These are phyloP conservation scores for Rostrohypoxylon terebratum DNA, from an alignment of 495 filamentous ascomycete genomes.

Conservation along the genomic window DNA sequence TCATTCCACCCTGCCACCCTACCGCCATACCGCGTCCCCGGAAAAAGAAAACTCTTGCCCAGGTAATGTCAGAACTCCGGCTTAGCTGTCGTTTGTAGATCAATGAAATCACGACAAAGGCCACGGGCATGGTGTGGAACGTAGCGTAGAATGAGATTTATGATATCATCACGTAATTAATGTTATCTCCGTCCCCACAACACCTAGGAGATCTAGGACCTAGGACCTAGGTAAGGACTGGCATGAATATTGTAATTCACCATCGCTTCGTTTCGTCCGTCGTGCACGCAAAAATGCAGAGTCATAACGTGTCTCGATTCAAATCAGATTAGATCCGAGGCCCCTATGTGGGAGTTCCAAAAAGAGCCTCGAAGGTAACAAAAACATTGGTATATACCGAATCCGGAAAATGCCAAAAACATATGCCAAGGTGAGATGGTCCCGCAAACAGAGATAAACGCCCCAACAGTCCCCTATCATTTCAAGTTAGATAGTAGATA, in stretches of 20 bases:
- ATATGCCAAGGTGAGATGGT: slow-evolving; percentile 22
- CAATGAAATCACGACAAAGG: slow-evolving; percentile 2
- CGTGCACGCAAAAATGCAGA: background rate
- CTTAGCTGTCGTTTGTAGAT: background rate
- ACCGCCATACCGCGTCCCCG: slow-evolving; percentile 11
- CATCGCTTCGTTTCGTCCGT: slow-evolving; percentile 12
- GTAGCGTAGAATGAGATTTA: background rate
- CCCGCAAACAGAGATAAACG: slow-evolving; percentile 22
- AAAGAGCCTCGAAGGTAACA: background rate
- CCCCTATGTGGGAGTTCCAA: background rate
- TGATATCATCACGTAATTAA: slow-evolving; percentile 24
- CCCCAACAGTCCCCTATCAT: slow-evolving; percentile 14
- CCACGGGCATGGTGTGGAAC: background rate
- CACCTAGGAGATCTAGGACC: too few species aligned
- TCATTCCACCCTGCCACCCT: slow-evolving; percentile 2
- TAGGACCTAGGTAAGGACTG: slow-evolving; percentile 15
- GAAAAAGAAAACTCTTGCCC: background rate
- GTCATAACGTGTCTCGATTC: background rate
- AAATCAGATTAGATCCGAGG: background rate
- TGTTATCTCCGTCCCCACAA: slow-evolving; percentile 5
- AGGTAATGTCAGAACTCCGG: background rate
- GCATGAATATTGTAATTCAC: slow-evolving; percentile 2
- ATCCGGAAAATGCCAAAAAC: slow-evolving; percentile 44
- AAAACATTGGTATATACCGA: slow-evolving; percentile 43
- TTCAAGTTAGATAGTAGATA: slow-evolving; percentile 2